phyloP scores from a whole-genome alignment of 805 yeast genomes.

The Metschnikowia reukaufii region DNA sequence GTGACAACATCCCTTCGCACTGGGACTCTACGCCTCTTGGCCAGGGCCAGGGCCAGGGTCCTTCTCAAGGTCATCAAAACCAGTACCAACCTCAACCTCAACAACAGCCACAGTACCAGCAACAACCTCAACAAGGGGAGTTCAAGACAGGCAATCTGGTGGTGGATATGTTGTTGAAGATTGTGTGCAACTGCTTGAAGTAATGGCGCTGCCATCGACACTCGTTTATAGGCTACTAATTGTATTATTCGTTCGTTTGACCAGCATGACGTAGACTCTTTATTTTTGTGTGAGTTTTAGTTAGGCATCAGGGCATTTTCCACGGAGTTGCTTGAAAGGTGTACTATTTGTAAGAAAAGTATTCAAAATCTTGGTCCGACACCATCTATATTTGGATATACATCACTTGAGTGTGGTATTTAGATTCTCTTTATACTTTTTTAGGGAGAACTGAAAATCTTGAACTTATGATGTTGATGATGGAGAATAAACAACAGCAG shows the following conservation, averaged over 20 bases:
- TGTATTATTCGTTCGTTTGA: background rate
- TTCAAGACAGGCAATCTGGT: slow-evolving; percentile 29
- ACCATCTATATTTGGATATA: too few species aligned
- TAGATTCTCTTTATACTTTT: too few species aligned
- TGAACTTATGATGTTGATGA: too few species aligned
- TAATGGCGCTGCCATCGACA: background rate
- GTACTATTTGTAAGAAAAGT: too few species aligned
- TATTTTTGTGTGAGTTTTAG: too few species aligned
- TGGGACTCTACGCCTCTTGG: slow-evolving; percentile 27
- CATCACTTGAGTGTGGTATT: too few species aligned
- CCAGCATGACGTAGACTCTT: too few species aligned
- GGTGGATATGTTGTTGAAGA: slow-evolving; percentile 31
- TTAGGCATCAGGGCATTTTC: too few species aligned
- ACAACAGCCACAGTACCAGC: slow-evolving; percentile 22
- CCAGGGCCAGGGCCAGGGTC: slow-evolving; percentile 11
- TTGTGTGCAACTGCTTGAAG: slow-evolving; percentile 32
- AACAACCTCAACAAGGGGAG: slow-evolving; percentile 14
- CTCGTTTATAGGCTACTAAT: background rate
- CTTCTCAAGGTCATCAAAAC: slow-evolving; percentile 24
- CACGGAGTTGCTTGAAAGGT: too few species aligned
- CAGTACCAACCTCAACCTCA: slow-evolving; percentile 23
- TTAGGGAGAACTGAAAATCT: too few species aligned
- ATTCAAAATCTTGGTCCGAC: too few species aligned
- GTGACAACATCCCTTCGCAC: slow-evolving; percentile 31
- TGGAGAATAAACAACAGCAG: too few species aligned